Evolutionary conservation across 2,329 filamentous ascomycete species (phyloP).

Genomic region (Endothia cerciana): DNA sequence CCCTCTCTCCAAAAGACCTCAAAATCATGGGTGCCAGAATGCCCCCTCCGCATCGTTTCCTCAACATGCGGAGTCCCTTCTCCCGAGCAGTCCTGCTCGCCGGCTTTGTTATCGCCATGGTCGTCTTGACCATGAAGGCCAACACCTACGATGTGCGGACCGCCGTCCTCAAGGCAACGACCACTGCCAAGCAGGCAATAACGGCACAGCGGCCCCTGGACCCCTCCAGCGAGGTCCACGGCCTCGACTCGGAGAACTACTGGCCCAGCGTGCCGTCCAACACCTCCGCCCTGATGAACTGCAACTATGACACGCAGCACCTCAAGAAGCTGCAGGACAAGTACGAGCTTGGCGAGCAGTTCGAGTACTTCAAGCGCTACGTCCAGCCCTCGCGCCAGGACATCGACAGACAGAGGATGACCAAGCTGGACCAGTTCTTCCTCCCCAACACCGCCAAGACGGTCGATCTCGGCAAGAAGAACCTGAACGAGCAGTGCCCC

Average conservation of each 20-base stretch:
- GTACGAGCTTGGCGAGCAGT: slow-evolving; percentile 52
- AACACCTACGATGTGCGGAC: slow-evolving; percentile 47
- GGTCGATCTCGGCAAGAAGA: slow-evolving; percentile 50
- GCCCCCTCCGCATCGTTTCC: slow-evolving; percentile 42
- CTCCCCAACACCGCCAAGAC: slow-evolving; percentile 51
- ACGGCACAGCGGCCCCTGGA: slow-evolving; percentile 36
- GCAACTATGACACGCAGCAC: slow-evolving; percentile 52
- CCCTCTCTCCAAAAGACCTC: slow-evolving; percentile 28
- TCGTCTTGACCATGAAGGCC: slow-evolving; percentile 46
- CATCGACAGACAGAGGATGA: slow-evolving; percentile 54
- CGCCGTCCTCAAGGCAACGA: slow-evolving; percentile 47
- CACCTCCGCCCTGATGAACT: slow-evolving; percentile 53
- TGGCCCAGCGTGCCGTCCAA: slow-evolving; percentile 32
- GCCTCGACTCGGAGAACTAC: slow-evolving; percentile 16
- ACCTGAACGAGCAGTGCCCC: slow-evolving; percentile 48
- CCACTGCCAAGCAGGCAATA: slow-evolving; percentile 38
- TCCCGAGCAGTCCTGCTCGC: slow-evolving; percentile 50
- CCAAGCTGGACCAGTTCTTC: slow-evolving; percentile 52
- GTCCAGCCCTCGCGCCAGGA: slow-evolving; percentile 55
- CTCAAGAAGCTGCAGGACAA: slow-evolving; percentile 50
- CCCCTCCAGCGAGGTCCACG: slow-evolving; percentile 49
- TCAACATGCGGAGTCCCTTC: slow-evolving; percentile 55
- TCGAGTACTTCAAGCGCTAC: slow-evolving; percentile 61
- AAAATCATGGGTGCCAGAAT: slow-evolving; percentile 31
- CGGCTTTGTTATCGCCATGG: slow-evolving; percentile 47